Conservation (phyloP, 2,329 filamentous ascomycete species). For the Pestalotiopsis sp. region DNA sequence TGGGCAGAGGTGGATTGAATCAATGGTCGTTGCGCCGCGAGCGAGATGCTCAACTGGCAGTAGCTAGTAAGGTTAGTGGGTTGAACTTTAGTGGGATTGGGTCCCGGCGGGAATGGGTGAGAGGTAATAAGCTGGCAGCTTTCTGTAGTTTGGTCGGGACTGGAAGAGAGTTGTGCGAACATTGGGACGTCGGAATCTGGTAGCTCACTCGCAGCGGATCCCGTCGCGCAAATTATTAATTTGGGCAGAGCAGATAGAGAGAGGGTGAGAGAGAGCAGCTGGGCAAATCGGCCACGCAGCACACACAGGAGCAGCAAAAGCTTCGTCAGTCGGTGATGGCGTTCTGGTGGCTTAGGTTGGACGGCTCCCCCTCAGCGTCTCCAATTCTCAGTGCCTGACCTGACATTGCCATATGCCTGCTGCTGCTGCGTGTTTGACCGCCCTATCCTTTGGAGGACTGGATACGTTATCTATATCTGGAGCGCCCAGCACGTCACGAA, state of each 20-base stretch:
- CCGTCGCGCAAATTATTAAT: conserved; percentile 5
- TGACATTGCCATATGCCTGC: not conserved
- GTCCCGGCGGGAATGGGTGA: not conserved
- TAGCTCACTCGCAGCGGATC: not conserved
- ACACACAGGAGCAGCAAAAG: not conserved
- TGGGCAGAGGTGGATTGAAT: not conserved
- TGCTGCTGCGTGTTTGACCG: not conserved
- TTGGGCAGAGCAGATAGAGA: not conserved
- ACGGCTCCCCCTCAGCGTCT: not conserved
- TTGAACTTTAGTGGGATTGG: conserved; percentile 1
- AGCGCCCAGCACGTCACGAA: not conserved
- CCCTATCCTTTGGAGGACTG: not conserved
- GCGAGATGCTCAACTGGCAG: not conserved
- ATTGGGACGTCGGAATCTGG: not conserved
- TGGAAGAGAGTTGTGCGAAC: not conserved
- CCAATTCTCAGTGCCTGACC: not conserved
- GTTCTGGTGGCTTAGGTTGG: not conserved
- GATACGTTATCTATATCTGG: not conserved
- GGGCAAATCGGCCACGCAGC: not conserved
- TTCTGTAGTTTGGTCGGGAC: not conserved
- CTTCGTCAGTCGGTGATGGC: conserved; percentile 6
- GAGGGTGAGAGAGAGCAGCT: not conserved
- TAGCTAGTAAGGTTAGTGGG: not conserved
- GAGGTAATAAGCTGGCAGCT: conserved; percentile 1
- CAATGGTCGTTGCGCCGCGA: not conserved